A percentile compares a stretch with the other conserved stretches of the same genome.
These are phyloP conservation scores for Kwoniella pini DNA, from an alignment of 768 basidiomycete genomes.

Conservation along the genomic window DNA sequence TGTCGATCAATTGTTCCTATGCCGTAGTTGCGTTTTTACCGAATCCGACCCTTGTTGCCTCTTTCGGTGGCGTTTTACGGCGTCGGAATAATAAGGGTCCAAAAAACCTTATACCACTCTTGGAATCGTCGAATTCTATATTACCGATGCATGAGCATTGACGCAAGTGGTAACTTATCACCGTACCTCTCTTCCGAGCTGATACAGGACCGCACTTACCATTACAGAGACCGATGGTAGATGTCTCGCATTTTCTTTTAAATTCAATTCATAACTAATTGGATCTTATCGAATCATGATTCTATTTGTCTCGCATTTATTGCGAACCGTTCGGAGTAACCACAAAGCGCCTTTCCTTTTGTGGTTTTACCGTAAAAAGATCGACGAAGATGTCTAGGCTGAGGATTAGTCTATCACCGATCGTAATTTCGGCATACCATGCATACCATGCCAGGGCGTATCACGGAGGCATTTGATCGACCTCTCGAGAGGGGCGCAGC, in stretches of 20 bases:
- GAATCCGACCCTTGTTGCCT: background rate
- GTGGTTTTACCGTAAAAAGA: too few relatives aligned
- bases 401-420: too few relatives aligned
- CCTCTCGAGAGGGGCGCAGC: too few relatives aligned
- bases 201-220: background rate
- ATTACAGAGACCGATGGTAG: background rate
- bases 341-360: too few relatives aligned
- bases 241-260: slow-evolving; percentile 2
- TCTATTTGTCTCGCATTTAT: slow-evolving; percentile 1
- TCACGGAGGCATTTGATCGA: too few relatives aligned
- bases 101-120: background rate
- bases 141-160: background rate
- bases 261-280: background rate
- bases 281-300: background rate
- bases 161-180: background rate
- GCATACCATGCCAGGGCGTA: too few relatives aligned
- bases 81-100: background rate
- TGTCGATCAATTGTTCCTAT: background rate
- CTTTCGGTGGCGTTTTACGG: background rate
- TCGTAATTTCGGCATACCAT: too few relatives aligned
- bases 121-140: background rate
- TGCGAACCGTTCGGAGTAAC: background rate
- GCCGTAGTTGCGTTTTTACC: background rate
- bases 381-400: too few relatives aligned
- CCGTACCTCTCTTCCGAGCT: background rate